Conservation (phyloP, 2,329 filamentous ascomycete genomes). For the Trichoderma brevicompactum region DNA sequence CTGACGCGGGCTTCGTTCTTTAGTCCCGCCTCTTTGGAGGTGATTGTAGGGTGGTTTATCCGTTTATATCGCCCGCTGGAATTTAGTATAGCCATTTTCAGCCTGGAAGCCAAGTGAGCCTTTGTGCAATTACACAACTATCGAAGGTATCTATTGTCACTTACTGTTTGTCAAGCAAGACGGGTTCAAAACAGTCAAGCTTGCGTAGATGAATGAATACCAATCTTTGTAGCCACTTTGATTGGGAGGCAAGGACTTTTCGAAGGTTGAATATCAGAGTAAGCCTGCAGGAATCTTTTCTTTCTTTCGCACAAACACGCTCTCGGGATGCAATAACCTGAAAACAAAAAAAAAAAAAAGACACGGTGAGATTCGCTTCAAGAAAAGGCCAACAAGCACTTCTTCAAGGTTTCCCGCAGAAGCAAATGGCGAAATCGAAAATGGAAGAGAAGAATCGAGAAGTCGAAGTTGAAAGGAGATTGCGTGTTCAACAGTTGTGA, state of each 20-base stretch:
- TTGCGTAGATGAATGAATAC: background rate
- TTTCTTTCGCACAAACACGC: background rate
- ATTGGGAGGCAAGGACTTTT: background rate
- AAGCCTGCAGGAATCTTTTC: background rate
- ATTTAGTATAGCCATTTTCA: constrained; percentile 1
- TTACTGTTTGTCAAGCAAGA: background rate
- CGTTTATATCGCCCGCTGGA: constrained; percentile 1
- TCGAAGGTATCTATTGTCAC: background rate
- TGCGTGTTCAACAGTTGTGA: too few species aligned
- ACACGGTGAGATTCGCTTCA: background rate
- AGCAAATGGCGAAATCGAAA: background rate
- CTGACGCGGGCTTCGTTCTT: constrained; percentile 1
- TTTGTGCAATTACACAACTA: background rate
- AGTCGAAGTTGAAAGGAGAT: background rate
- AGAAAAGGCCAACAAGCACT: background rate
- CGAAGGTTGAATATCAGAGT: background rate
- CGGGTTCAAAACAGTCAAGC: background rate
- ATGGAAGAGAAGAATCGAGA: background rate
- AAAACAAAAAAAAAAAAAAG: background rate
- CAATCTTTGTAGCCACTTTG: background rate
- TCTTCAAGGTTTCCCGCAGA: background rate
- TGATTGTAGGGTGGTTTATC: background rate
- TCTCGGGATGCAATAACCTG: background rate
- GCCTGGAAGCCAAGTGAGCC: background rate
- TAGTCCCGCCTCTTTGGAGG: background rate